A percentile compares a stretch with the other conserved stretches of the same genome.
phyloP scores from a whole-genome alignment of 768 basidiomycete species.

The Nidula microcarpa region DNA sequence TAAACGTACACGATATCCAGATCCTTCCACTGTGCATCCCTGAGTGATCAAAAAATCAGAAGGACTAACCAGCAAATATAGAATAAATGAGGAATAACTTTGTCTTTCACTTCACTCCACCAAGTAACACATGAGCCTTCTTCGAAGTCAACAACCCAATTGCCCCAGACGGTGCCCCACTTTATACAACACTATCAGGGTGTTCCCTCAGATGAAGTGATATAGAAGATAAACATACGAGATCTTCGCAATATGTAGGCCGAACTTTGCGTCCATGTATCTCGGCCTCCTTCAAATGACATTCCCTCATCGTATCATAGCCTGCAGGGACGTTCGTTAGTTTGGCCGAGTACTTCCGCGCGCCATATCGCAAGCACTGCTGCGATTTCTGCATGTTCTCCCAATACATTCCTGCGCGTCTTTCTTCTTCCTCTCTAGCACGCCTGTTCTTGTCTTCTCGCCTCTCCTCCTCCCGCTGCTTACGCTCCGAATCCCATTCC shows the following conservation, averaged over 20 bases:
- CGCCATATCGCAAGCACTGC: constrained; percentile 1
- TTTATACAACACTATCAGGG: not conserved
- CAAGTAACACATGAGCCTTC: not conserved
- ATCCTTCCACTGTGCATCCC: constrained; percentile 1
- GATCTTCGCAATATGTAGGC: constrained; percentile 1
- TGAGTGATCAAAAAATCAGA: not conserved
- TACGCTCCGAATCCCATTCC: not conserved
- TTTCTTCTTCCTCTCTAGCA: not conserved
- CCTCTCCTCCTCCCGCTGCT: not conserved
- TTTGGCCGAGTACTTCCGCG: constrained; percentile 1
- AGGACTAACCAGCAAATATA: not conserved
- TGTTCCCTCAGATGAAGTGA: not conserved
- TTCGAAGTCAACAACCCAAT: constrained; percentile 2
- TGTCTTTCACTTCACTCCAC: constrained; percentile 1
- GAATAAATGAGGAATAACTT: not conserved
- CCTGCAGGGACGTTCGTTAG: not conserved
- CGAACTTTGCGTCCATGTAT: not conserved
- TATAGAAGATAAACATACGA: not conserved
- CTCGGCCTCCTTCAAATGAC: not conserved
- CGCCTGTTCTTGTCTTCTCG: not conserved
- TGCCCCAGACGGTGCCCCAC: not conserved
- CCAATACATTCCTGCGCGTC: not conserved
- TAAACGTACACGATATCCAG: constrained; percentile 1
- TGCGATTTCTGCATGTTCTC: not conserved
- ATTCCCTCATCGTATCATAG: not conserved